A percentile compares a stretch with the other conserved stretches of the same genome.
Conservation (phyloP, 441 rosid species). For the Daphne laureola region DNA sequence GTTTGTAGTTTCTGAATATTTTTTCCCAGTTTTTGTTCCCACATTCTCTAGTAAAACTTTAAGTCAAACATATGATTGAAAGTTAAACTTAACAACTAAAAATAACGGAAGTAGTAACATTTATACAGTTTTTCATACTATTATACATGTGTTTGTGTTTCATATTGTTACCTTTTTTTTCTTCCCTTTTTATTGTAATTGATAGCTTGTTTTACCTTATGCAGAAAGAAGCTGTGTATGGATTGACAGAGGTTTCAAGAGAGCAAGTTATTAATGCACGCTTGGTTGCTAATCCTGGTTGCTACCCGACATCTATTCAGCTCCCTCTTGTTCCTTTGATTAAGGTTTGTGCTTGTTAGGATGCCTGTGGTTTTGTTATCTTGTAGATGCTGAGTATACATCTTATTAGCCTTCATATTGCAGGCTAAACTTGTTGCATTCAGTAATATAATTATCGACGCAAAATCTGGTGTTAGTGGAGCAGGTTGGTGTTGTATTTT, state of each 20-base stretch:
- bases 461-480: constrained; percentile 97
- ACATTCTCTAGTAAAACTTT: not conserved
- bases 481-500: constrained; percentile 55
- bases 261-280: constrained; percentile 62
- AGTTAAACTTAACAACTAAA: no score
- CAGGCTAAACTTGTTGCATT: constrained; percentile 73
- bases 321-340: constrained; percentile 87
- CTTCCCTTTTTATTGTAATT: constrained; percentile 4
- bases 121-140: not conserved
- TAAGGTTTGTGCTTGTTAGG: constrained; percentile 36
- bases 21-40: not conserved
- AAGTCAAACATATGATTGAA: no score
- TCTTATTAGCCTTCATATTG: constrained; percentile 16
- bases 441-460: constrained; percentile 63
- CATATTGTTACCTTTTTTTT: constrained; percentile 1
- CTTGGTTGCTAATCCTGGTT: constrained; percentile 95
- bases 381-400: constrained; percentile 4
- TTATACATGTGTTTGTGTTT: not conserved
- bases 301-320: constrained; percentile 93
- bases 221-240: constrained; percentile 88
- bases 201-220: constrained; percentile 15
- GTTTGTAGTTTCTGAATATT: no score
- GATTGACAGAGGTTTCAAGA: constrained; percentile 81
- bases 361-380: not conserved
- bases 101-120: no score